Conservation (phyloP, 2,329 filamentous ascomycete genomes). For the Xylaria sp. region DNA sequence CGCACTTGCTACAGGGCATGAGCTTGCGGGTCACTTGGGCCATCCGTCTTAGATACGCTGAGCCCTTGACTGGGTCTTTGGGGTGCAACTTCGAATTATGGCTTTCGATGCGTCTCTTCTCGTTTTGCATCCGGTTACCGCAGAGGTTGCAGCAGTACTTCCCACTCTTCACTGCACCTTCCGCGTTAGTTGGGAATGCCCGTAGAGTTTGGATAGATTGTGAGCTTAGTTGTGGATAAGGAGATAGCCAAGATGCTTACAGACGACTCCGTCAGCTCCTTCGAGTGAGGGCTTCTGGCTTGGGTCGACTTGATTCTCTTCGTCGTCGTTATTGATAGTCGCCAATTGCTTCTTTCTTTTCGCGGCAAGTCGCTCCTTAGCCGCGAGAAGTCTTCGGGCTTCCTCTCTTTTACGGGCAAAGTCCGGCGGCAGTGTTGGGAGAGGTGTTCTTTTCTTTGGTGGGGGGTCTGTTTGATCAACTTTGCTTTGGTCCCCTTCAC, state of each 20-base stretch:
- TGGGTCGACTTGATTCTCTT: neutral
- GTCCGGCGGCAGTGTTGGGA: neutral
- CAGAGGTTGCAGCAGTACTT: slow-evolving; percentile 28
- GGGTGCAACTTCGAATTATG: slow-evolving; percentile 21
- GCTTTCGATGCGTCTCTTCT: neutral
- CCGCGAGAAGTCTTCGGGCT: neutral
- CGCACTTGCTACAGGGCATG: neutral
- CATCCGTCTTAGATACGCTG: slow-evolving; percentile 2
- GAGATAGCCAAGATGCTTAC: slow-evolving; percentile 13
- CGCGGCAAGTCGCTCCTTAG: neutral
- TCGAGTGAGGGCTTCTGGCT: neutral
- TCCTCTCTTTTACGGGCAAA: neutral
- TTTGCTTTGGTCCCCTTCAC: neutral
- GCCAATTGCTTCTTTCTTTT: neutral
- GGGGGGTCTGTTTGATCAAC: neutral
- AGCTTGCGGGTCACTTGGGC: neutral
- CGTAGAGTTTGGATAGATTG: neutral
- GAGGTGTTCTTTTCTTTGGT: neutral
- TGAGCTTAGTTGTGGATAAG: neutral
- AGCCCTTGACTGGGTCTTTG: neutral
- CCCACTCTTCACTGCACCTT: slow-evolving; percentile 14
- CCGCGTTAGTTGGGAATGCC: neutral
- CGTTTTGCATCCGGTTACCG: slow-evolving; percentile 12
- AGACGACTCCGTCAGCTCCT: slow-evolving; percentile 10
- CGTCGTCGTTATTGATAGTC: neutral